Evolutionary conservation across 108 stramenopile species (phyloP).

Genomic region (Nitzschia palea): DNA sequence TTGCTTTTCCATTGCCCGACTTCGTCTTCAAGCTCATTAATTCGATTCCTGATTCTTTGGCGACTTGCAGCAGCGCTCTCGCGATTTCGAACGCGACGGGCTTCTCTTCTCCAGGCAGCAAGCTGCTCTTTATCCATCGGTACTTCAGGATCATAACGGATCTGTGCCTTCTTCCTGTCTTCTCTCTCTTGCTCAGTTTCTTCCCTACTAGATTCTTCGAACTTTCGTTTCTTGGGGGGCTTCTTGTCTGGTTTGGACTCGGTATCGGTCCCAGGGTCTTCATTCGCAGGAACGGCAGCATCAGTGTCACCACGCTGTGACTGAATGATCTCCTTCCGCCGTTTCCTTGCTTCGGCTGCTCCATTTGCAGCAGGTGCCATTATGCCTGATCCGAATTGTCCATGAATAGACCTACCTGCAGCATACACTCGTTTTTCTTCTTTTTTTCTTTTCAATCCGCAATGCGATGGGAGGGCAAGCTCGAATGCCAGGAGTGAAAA

Average conservation of each 20-base stretch:
- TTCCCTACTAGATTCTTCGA: not conserved
- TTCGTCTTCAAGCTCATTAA: constrained; percentile 78
- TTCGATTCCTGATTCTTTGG: constrained; percentile 73
- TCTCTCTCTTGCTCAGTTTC: not conserved
- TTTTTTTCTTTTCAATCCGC: no score
- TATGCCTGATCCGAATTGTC: not conserved
- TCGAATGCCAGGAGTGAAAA: no score
- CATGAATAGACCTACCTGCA: no score
- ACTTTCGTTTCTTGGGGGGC: constrained; percentile 48
- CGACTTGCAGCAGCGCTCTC: constrained; percentile 84
- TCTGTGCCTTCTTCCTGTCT: constrained; percentile 56
- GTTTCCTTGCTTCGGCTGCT: constrained; percentile 53
- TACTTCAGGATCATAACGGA: constrained; percentile 83
- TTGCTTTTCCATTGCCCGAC: constrained; percentile 71
- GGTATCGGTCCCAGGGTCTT: constrained; percentile 1
- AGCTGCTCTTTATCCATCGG: constrained; percentile 84
- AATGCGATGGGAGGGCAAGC: no score
- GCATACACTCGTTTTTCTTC: no score
- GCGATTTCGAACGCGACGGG: constrained; percentile 80
- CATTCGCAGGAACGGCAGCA: not conserved
- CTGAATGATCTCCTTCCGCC: constrained; percentile 59
- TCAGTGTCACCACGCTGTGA: constrained; percentile 40
- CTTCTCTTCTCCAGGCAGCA: constrained; percentile 80
- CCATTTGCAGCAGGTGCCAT: constrained; percentile 20
- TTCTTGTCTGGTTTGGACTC: constrained; percentile 32